phyloP scores from a whole-genome alignment of 1,284 basidiomycete genomes.

The Fomitiporia mediterranea region DNA sequence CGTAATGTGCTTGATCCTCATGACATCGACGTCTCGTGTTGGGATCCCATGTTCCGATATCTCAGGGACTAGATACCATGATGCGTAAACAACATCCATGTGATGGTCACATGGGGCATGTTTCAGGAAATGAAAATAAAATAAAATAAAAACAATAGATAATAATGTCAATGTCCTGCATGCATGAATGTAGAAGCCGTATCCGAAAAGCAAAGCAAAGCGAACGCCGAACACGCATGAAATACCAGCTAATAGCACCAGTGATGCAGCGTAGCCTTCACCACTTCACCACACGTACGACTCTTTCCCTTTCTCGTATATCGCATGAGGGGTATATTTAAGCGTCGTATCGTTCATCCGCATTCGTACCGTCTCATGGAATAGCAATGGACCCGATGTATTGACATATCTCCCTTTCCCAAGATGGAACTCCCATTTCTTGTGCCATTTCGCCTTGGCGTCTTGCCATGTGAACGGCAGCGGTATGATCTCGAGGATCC shows the following conservation, averaged over 20 bases:
- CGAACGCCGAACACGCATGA: too few relatives aligned
- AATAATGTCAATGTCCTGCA: too few relatives aligned
- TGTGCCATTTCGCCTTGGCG: constrained; percentile 32
- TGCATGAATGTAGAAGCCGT: too few relatives aligned
- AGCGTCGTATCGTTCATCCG: constrained; percentile 41
- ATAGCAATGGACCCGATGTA: constrained; percentile 35
- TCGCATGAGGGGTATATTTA: constrained; percentile 48
- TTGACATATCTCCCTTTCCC: constrained; percentile 45
- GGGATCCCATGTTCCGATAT: too few relatives aligned
- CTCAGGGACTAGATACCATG: too few relatives aligned
- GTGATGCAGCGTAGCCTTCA: background rate
- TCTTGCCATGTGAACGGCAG: constrained; percentile 35
- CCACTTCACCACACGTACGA: constrained; percentile 37
- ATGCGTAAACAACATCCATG: too few relatives aligned
- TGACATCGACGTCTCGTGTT: too few relatives aligned
- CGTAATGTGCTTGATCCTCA: too few relatives aligned
- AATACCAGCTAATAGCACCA: background rate
- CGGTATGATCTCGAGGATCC: constrained; percentile 42
- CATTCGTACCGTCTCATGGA: constrained; percentile 49
- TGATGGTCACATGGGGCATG: too few relatives aligned
- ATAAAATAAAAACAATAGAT: too few relatives aligned
- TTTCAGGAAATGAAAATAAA: too few relatives aligned
- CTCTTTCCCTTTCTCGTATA: constrained; percentile 43
- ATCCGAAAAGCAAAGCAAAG: too few relatives aligned
- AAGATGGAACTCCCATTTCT: constrained; percentile 34